Evolutionary conservation across 257 asterid genomes (phyloP).

Genomic region (Buddleja alternifolia): DNA sequence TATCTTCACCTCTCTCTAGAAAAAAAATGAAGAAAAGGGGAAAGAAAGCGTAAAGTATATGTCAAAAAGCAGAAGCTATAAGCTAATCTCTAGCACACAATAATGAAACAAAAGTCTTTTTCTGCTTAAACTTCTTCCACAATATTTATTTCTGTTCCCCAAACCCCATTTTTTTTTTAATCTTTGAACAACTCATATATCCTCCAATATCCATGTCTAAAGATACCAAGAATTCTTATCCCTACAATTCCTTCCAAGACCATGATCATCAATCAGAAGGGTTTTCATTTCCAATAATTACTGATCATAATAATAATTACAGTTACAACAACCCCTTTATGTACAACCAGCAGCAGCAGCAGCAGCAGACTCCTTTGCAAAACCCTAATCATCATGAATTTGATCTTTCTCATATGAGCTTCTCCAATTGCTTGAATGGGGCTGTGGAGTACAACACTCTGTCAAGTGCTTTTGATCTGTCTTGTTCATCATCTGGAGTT

Average conservation of each 20-base stretch:
- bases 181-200: background rate
- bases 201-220: slow-evolving; percentile 48
- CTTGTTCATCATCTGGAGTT: slow-evolving; percentile 38
- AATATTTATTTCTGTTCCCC: slow-evolving; percentile 9
- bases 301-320: slow-evolving; percentile 28
- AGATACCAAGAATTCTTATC: slow-evolving; percentile 32
- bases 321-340: slow-evolving; percentile 30
- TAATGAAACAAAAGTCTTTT: slow-evolving; percentile 33
- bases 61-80: slow-evolving; percentile 38
- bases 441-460: slow-evolving; percentile 51
- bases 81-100: slow-evolving; percentile 33
- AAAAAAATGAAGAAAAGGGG: slow-evolving; percentile 21
- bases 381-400: slow-evolving; percentile 39
- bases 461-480: slow-evolving; percentile 48
- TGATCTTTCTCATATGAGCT: slow-evolving; percentile 44
- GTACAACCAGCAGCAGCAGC: slow-evolving; percentile 35
- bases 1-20: slow-evolving; percentile 17
- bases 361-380: slow-evolving; percentile 27
- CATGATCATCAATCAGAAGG: slow-evolving; percentile 42
- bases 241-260: slow-evolving; percentile 34
- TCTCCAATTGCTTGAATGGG: slow-evolving; percentile 55
- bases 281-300: slow-evolving; percentile 49
- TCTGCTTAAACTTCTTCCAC: slow-evolving; percentile 23
- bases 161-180: slow-evolving; percentile 11
- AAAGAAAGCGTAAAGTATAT: slow-evolving; percentile 32